Base-by-base conservation (phyloP, 495 filamentous ascomycete genomes). In the Letharia columbiana region DNA sequence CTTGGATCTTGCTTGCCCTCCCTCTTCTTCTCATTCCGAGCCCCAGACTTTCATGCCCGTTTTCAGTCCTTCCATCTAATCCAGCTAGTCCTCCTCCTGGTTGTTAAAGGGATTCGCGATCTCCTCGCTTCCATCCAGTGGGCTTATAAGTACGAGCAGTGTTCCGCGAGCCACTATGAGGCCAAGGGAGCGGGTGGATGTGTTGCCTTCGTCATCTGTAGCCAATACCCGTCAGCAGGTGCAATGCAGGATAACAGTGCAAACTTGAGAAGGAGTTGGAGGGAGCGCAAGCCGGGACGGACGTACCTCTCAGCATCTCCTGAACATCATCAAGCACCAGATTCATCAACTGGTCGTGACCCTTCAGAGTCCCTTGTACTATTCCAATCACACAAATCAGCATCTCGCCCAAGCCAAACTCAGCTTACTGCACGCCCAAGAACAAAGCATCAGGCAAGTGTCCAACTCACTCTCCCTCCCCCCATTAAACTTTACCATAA, bases 291-390 rank as follows among this genome's bases (percentile, higher is more conserved):
- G 35, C 4, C 31, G 33, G 31, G 17, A 65, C 23, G 31, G 37
- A 70, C 82, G 68, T 71, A 96, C 93, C 93, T 79, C 89, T 82
- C 77, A 96, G 83, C 33, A 86, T 79, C 74, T 98, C 94, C 77
- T 95, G 87, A 31, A 94, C 92, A 62, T 98, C 90, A 71, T 98
- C 95, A 61, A 98, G 80, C 31, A 98, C 94, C 63, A 98, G 79
- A 75, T 98, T 98, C 93, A 98, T 97, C 45, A 98, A 81, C 70
- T 93, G 92, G 71, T 98, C 94, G 71, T 91, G 96, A 59, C 94
- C 94, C 73, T 98, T 98, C 13, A 98, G 83, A 8, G 83, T 88
- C 59, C 94, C 94, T 15, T 83, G 86, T 13, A 96, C 94, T 97
- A 73, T 65, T 44, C 49, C 61, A 52, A 2, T 7, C 12, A 47